Percentiles rank a stretch among this genome's conserved stretches.
Evolutionary conservation across 176 grass and related monocot species (phyloP).

Genomic region (Oryza meyeriana): DNA sequence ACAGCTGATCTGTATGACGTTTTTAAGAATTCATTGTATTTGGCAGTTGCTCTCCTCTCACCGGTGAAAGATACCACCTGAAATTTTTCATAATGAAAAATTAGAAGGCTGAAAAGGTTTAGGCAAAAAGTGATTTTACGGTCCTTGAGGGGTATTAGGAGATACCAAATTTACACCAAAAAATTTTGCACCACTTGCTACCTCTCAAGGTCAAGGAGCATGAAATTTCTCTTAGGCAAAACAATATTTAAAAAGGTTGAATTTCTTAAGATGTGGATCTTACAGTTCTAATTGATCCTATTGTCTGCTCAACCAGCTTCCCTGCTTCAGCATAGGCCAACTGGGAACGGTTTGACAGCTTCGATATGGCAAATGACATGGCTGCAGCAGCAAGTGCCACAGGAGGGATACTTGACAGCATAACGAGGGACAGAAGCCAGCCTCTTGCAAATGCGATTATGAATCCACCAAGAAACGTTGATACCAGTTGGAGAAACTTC

Average conservation of each 20-base stretch:
- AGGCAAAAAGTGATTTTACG: background rate
- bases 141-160: too few relatives aligned
- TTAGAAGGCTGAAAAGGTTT: background rate
- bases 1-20: slow-evolving; percentile 47
- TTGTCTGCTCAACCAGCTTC: slow-evolving; percentile 67
- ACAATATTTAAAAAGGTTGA: background rate
- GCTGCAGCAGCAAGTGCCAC: slow-evolving; percentile 45
- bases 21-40: slow-evolving; percentile 57
- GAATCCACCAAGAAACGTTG: slow-evolving; percentile 62
- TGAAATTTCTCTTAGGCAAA: too few relatives aligned
- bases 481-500: slow-evolving; percentile 56
- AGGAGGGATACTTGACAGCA: slow-evolving; percentile 55
- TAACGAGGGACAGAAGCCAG: slow-evolving; percentile 62
- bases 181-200: too few relatives aligned
- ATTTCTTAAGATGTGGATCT: slow-evolving; percentile 12
- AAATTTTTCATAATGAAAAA: slow-evolving; percentile 9
- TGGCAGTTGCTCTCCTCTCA: slow-evolving; percentile 57
- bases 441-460: slow-evolving; percentile 59
- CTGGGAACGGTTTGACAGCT: slow-evolving; percentile 54
- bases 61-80: slow-evolving; percentile 84
- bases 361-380: slow-evolving; percentile 55
- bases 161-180: too few relatives aligned
- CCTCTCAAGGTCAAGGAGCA: too few relatives aligned
- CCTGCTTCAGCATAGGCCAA: slow-evolving; percentile 71
- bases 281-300: slow-evolving; percentile 76